These are phyloP conservation scores for Tanacetum coccineum DNA, from an alignment of 129 eudicot species.

Conservation along the genomic window DNA sequence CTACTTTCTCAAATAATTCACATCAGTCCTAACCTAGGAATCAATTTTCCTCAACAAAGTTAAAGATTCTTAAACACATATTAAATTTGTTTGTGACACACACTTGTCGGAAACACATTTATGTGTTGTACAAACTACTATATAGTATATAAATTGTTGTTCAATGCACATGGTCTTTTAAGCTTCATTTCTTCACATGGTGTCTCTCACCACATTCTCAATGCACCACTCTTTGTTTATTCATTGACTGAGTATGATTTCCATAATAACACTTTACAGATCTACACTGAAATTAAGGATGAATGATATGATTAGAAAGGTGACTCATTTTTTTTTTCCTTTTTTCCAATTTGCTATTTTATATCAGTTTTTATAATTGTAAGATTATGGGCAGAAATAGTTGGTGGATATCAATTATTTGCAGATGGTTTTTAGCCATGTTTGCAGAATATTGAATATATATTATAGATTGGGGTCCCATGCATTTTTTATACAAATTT, in stretches of 20 bases:
- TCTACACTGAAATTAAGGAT: slow-evolving; percentile 11
- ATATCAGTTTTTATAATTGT: slow-evolving; percentile 2
- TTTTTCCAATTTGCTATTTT: not conserved
- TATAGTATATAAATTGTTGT: slow-evolving; percentile 19
- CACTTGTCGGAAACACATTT: slow-evolving; percentile 35
- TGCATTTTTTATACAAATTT: slow-evolving; percentile 8
- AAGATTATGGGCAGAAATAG: slow-evolving; percentile 12
- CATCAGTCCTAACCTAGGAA: slow-evolving; percentile 11
- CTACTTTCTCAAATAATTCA: slow-evolving; percentile 7
- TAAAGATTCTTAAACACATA: slow-evolving; percentile 19
- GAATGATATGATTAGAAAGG: slow-evolving; percentile 4
- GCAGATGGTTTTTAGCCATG: slow-evolving; percentile 3
- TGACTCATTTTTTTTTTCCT: not conserved
- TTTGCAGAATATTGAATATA: slow-evolving; percentile 12
- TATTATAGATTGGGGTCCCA: slow-evolving; percentile 1
- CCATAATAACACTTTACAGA: slow-evolving; percentile 24
- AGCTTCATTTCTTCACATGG: slow-evolving; percentile 30
- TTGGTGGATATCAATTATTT: slow-evolving; percentile 17
- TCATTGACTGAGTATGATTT: slow-evolving; percentile 21
- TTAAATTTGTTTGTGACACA: slow-evolving; percentile 19
- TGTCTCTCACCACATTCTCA: slow-evolving; percentile 24
- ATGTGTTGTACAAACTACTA: slow-evolving; percentile 29
- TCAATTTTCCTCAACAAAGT: slow-evolving; percentile 5
- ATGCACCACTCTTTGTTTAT: slow-evolving; percentile 26
- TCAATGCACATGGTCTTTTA: slow-evolving; percentile 31